Conservation (phyloP, 495 filamentous ascomycete species). For the Penicillium bialowiezense region DNA sequence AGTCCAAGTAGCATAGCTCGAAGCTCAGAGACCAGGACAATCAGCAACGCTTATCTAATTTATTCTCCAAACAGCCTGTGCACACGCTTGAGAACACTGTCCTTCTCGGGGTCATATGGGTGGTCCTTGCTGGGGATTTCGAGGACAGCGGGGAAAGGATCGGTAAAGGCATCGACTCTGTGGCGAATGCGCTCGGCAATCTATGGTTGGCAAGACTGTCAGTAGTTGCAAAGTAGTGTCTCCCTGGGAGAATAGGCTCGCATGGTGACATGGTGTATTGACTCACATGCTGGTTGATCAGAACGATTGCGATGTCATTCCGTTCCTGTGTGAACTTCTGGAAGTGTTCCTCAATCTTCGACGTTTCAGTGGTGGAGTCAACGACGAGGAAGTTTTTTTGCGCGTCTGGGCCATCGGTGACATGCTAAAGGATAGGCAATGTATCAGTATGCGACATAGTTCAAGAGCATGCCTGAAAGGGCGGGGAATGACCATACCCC, state of each 20-base stretch:
- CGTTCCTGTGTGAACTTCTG: slow-evolving; percentile 80
- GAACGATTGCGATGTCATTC: slow-evolving; percentile 92
- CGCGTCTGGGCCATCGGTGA: slow-evolving; percentile 73
- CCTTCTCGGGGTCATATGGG: slow-evolving; percentile 98
- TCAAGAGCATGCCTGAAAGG: background rate
- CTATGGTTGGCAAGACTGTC: slow-evolving; percentile 39
- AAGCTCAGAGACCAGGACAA: slow-evolving; percentile 4
- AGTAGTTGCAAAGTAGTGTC: background rate
- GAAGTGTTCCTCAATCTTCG: slow-evolving; percentile 88
- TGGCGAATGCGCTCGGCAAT: slow-evolving; percentile 91
- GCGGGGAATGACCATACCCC: slow-evolving; percentile 60
- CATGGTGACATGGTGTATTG: background rate
- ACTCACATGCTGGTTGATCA: slow-evolving; percentile 97
- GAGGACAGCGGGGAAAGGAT: slow-evolving; percentile 61
- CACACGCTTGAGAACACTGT: slow-evolving; percentile 91
- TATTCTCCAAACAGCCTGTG: slow-evolving; percentile 90
- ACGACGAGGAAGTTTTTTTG: slow-evolving; percentile 98
- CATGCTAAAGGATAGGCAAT: slow-evolving; percentile 51
- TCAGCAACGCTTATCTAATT: slow-evolving; percentile 5
- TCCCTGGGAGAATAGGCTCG: background rate
- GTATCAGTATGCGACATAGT: background rate
- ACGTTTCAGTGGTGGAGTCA: slow-evolving; percentile 83
- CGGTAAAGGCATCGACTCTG: slow-evolving; percentile 54
- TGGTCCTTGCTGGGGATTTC: slow-evolving; percentile 99
- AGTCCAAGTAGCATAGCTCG: background rate